Evolutionary conservation across 2,329 filamentous ascomycete species (phyloP).

Genomic region (Cercospora berteroae): DNA sequence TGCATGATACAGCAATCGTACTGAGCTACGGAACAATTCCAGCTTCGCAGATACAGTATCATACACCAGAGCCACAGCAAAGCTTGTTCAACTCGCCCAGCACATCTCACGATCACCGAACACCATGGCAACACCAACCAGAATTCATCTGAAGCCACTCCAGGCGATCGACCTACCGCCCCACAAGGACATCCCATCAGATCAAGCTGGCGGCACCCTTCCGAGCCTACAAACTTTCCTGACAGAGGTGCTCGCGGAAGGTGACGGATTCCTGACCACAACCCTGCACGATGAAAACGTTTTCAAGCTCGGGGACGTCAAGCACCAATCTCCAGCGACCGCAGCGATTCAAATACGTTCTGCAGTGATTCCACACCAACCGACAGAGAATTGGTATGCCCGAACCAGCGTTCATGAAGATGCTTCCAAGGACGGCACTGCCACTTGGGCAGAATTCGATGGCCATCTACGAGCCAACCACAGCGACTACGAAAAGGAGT

Average conservation of each 20-base stretch:
- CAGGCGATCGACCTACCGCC: slow-evolving; percentile 35
- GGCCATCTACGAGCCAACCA: slow-evolving; percentile 59
- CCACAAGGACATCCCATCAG: slow-evolving; percentile 36
- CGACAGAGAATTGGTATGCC: slow-evolving; percentile 61
- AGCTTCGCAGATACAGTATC: not conserved
- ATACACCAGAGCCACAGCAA: not conserved
- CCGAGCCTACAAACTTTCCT: slow-evolving; percentile 55
- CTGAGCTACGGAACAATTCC: not conserved
- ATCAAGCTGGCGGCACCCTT: slow-evolving; percentile 23
- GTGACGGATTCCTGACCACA: slow-evolving; percentile 57
- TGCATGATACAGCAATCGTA: not conserved
- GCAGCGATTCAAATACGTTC: slow-evolving; percentile 56
- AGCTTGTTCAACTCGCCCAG: not conserved
- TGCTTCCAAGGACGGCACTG: slow-evolving; percentile 52
- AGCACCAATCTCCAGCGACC: slow-evolving; percentile 50
- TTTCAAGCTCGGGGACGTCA: slow-evolving; percentile 56
- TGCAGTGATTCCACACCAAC: slow-evolving; percentile 17
- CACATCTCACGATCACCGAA: not conserved
- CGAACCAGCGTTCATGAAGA: slow-evolving; percentile 63
- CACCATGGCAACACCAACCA: not conserved
- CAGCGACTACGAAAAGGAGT: slow-evolving; percentile 56
- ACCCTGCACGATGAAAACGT: slow-evolving; percentile 37
- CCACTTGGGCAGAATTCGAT: slow-evolving; percentile 64
- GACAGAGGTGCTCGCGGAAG: slow-evolving; percentile 56
- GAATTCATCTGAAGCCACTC: slow-evolving; percentile 37